phyloP scores from a whole-genome alignment of 2,329 filamentous ascomycete genomes.

The Elsinoe australis region DNA sequence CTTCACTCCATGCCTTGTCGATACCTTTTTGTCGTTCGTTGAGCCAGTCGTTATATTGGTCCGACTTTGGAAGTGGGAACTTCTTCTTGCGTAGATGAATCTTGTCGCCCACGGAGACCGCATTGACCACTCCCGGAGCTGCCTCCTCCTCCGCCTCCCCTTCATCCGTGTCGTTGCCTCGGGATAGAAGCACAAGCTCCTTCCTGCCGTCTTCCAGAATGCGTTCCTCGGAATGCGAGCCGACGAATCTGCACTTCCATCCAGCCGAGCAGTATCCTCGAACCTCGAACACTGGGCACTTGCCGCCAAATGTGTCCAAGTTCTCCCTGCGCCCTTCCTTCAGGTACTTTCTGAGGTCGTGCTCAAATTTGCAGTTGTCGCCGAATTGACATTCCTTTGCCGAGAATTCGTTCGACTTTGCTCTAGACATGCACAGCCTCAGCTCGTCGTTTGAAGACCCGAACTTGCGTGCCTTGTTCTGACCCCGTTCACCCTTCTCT shows the following conservation, averaged over 20 bases:
- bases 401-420: constrained; percentile 69
- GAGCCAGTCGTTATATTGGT: constrained; percentile 70
- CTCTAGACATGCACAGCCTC: constrained; percentile 67
- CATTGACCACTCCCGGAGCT: constrained; percentile 64
- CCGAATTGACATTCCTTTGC: constrained; percentile 67
- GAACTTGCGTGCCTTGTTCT: constrained; percentile 78
- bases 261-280: constrained; percentile 72
- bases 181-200: constrained; percentile 66
- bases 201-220: constrained; percentile 70
- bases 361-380: constrained; percentile 70
- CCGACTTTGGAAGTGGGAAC: constrained; percentile 61
- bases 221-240: constrained; percentile 76
- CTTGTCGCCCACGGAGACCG: constrained; percentile 62
- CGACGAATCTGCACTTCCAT: constrained; percentile 90
- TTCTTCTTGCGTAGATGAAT: constrained; percentile 67
- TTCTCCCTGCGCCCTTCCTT: constrained; percentile 73
- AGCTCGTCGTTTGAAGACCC: constrained; percentile 71
- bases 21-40: constrained; percentile 50
- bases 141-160: constrained; percentile 26
- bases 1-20: constrained; percentile 23
- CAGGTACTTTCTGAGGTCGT: constrained; percentile 80
- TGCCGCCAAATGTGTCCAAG: constrained; percentile 63
- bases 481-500: constrained; percentile 56
- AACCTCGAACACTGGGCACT: constrained; percentile 73
- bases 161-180: constrained; percentile 42